A percentile compares a stretch with the other conserved stretches of the same genome.
These are phyloP conservation scores for Emergomyces africanus DNA, from an alignment of 2,329 filamentous ascomycete genomes.

Conservation along the genomic window DNA sequence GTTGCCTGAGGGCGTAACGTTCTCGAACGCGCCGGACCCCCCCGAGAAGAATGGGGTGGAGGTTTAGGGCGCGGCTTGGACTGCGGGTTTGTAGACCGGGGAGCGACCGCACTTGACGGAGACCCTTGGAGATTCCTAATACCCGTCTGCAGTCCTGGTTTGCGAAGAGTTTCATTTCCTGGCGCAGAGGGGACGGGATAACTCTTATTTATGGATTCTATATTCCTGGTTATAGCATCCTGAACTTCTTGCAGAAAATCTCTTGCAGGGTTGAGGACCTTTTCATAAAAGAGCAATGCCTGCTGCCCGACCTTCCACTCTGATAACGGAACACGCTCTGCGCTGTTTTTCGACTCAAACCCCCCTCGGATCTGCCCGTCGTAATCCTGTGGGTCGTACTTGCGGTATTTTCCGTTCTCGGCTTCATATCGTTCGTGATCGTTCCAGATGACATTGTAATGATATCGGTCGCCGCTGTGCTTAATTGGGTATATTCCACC, in stretches of 20 bases:
- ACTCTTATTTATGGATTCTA: neutral
- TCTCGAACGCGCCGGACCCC: neutral
- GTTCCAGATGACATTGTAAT: conserved; percentile 21
- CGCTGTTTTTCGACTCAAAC: conserved; percentile 7
- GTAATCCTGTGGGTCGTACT: conserved; percentile 20
- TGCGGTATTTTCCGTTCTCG: conserved; percentile 12
- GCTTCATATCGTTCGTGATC: conserved; percentile 18
- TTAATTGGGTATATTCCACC: conserved; percentile 23
- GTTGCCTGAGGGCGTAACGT: neutral
- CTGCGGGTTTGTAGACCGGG: neutral
- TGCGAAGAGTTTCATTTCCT: neutral
- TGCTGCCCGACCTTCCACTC: conserved; percentile 15
- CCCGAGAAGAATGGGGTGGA: neutral
- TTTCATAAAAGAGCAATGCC: conserved; percentile 25
- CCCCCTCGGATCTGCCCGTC: conserved; percentile 18
- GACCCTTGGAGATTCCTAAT: neutral
- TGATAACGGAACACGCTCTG: conserved; percentile 15
- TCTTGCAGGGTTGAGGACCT: conserved; percentile 15
- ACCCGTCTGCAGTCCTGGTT: neutral
- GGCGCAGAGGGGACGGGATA: neutral
- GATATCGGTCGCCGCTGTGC: neutral
- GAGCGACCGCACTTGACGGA: neutral
- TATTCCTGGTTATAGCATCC: conserved; percentile 6
- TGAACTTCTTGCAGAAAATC: conserved; percentile 11
- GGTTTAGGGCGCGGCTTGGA: neutral